A percentile compares a stretch with the other conserved stretches of the same genome.
phyloP scores from a whole-genome alignment of 768 basidiomycete species.

The Neoboletus subvelutipes region DNA sequence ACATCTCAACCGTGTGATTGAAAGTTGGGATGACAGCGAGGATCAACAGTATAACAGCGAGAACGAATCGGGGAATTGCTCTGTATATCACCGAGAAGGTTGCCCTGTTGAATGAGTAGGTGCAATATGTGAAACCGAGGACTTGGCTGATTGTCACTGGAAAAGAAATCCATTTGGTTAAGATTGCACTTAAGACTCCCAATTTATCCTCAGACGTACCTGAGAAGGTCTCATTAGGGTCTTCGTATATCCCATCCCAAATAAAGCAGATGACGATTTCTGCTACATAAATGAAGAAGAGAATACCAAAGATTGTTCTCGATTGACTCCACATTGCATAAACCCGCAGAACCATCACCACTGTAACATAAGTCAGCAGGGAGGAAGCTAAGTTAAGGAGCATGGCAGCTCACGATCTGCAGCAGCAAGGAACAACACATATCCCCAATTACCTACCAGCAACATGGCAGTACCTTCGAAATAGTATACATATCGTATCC shows the following conservation, averaged over 20 bases:
- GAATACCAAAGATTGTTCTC: constrained; percentile 1
- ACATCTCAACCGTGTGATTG: background rate
- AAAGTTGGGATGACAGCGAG: background rate
- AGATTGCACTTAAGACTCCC: no score
- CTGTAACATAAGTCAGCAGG: background rate
- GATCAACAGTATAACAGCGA: constrained; percentile 4
- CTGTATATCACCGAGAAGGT: background rate
- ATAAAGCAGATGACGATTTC: background rate
- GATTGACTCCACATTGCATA: constrained; percentile 16
- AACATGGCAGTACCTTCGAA: constrained; percentile 2
- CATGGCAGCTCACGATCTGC: constrained; percentile 8
- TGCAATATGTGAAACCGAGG: background rate
- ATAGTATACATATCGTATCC: background rate
- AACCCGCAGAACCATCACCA: constrained; percentile 22
- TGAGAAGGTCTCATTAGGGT: background rate
- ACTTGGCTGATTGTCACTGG: background rate
- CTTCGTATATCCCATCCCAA: background rate
- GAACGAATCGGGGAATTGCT: constrained; percentile 5
- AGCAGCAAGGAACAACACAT: background rate
- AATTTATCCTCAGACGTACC: background rate
- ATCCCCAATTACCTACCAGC: constrained; percentile 1
- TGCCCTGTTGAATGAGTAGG: background rate
- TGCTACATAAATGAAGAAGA: background rate
- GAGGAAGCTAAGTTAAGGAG: background rate
- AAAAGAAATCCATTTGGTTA: no score